Evolutionary conservation across 768 basidiomycete species (phyloP).

Genomic region (Agrocybe chaxingu): DNA sequence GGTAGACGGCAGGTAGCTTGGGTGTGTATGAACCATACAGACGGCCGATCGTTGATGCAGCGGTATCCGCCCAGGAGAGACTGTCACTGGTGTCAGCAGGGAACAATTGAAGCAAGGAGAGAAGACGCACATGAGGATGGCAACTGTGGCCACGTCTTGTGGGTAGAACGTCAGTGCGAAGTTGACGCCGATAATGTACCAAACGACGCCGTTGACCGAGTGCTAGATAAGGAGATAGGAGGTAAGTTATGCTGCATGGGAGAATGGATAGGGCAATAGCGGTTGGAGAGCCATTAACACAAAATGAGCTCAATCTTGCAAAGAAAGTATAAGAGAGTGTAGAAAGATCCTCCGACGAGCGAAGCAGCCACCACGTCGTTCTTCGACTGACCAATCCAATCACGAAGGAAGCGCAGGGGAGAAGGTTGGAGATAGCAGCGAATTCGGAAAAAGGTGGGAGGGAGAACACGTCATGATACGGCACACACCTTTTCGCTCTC

Average conservation of each 20-base stretch:
- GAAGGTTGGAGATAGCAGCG: no score
- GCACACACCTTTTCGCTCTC: constrained; percentile 73
- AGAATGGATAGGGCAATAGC: no score
- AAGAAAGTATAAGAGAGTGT: no score
- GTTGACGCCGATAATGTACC: constrained; percentile 88
- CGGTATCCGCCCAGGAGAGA: constrained; percentile 94
- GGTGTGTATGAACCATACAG: constrained; percentile 72
- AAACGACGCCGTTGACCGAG: constrained; percentile 80
- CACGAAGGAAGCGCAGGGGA: no score
- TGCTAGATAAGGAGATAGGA: constrained; percentile 33
- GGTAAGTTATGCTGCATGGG: no score
- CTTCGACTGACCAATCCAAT: no score
- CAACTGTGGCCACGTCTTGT: constrained; percentile 83
- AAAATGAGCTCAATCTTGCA: no score
- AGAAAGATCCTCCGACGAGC: no score
- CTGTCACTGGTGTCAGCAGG: constrained; percentile 32
- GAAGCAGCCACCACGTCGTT: no score
- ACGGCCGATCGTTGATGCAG: constrained; percentile 91
- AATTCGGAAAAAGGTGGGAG: no score
- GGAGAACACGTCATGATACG: no score
- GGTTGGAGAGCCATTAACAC: no score
- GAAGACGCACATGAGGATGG: constrained; percentile 77
- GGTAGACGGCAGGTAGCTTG: constrained; percentile 37
- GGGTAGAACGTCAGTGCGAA: constrained; percentile 75
- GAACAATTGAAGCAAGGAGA: constrained; percentile 3